Evolutionary conservation across 805 yeast genomes (phyloP).

Genomic region (Sugiyamaella americana): DNA sequence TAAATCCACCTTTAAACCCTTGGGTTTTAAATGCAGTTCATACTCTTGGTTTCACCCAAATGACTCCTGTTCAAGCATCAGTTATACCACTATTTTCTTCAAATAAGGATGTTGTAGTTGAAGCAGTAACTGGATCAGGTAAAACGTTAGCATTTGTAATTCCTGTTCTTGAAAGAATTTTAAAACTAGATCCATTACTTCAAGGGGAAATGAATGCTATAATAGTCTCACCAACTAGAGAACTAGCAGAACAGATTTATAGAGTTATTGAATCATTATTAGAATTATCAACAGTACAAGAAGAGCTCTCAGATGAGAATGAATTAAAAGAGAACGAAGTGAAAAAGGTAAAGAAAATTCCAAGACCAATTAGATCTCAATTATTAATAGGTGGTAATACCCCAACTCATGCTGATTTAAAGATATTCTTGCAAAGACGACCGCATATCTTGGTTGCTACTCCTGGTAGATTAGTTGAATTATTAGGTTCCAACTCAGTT

Average conservation of each 20-base stretch:
- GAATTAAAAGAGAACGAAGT: background rate
- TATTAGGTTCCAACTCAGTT: slow-evolving; percentile 51
- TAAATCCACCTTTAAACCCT: slow-evolving; percentile 49
- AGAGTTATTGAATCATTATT: slow-evolving; percentile 57
- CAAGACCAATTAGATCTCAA: slow-evolving; percentile 28
- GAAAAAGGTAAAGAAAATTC: slow-evolving; percentile 10
- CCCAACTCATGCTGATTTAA: slow-evolving; percentile 58
- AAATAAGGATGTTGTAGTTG: slow-evolving; percentile 92
- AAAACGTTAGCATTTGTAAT: slow-evolving; percentile 86
- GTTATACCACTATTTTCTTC: slow-evolving; percentile 78
- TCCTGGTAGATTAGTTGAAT: slow-evolving; percentile 82
- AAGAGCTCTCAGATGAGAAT: slow-evolving; percentile 31
- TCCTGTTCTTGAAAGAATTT: slow-evolving; percentile 69
- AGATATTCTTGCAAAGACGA: slow-evolving; percentile 42
- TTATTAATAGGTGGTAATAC: slow-evolving; percentile 37
- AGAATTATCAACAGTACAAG: slow-evolving; percentile 47
- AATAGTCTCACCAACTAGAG: slow-evolving; percentile 65
- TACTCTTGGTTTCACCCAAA: slow-evolving; percentile 66
- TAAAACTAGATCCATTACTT: slow-evolving; percentile 30
- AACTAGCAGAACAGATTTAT: slow-evolving; percentile 49
- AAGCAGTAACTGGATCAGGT: slow-evolving; percentile 98
- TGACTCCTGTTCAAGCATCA: slow-evolving; percentile 98
- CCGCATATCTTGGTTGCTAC: slow-evolving; percentile 86
- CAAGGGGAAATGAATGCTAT: slow-evolving; percentile 66
- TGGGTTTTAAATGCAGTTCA: slow-evolving; percentile 68